phyloP scores from a whole-genome alignment of 2,329 filamentous ascomycete genomes.

The Beauveria asiatica region DNA sequence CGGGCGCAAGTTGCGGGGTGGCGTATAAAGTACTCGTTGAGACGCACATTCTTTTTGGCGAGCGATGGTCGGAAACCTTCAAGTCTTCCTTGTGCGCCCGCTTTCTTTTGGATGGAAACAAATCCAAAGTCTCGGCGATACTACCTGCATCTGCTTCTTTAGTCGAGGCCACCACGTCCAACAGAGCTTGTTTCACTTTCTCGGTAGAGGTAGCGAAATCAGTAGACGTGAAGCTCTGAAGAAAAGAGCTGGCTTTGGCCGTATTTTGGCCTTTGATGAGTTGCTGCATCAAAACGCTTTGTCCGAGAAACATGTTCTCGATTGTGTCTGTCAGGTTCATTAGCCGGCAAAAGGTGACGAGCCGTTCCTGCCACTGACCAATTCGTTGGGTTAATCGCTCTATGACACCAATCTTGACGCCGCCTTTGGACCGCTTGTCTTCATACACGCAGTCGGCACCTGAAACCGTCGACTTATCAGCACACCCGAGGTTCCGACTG shows the following conservation, averaged over 20 bases:
- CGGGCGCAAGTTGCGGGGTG: constrained; percentile 22
- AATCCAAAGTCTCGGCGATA: background rate
- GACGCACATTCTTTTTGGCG: background rate
- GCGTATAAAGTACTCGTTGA: background rate
- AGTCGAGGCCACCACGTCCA: background rate
- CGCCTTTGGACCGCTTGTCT: constrained; percentile 23
- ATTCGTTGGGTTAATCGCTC: constrained; percentile 27
- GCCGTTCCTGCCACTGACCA: constrained; percentile 16
- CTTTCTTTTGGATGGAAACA: background rate
- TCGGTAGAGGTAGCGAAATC: background rate
- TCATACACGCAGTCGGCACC: constrained; percentile 27
- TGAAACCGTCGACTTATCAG: background rate
- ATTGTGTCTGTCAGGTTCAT: constrained; percentile 18
- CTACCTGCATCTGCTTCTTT: background rate
- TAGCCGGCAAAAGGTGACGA: background rate
- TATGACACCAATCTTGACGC: constrained; percentile 26
- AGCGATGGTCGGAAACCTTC: background rate
- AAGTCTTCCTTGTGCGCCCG: background rate
- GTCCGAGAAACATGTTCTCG: constrained; percentile 31
- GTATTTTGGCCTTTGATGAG: constrained; percentile 17
- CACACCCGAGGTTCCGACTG: too few relatives aligned
- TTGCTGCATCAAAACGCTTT: constrained; percentile 28
- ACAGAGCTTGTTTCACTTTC: background rate
- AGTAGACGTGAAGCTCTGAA: background rate
- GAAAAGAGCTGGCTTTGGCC: background rate